Conservation (phyloP, 768 basidiomycete genomes). For the Rhizopogon vulgaris region DNA sequence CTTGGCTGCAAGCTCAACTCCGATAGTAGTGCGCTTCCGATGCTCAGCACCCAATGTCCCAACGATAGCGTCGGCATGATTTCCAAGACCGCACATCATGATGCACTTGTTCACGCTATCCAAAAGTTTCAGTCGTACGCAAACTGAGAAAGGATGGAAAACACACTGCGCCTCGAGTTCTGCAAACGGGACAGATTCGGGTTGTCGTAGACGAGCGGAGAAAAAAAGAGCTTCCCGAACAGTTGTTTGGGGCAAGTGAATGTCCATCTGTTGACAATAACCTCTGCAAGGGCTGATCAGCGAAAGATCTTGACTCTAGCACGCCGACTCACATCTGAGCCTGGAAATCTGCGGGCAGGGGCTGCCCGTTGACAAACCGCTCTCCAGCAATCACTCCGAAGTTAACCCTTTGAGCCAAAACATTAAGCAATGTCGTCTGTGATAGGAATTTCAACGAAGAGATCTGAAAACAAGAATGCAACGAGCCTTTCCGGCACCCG, state of each 20-base stretch:
- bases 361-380: slow-evolving; percentile 48
- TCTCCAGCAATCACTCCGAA: slow-evolving; percentile 46
- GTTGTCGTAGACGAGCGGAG: too few species aligned
- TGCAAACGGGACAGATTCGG: too few species aligned
- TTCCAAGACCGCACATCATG: slow-evolving; percentile 54
- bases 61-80: slow-evolving; percentile 56
- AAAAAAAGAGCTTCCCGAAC: too few species aligned
- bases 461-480: not conserved
- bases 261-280: too few species aligned
- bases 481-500: slow-evolving; percentile 26
- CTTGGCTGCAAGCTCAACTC: too few species aligned
- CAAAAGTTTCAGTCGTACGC: too few species aligned
- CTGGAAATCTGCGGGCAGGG: slow-evolving; percentile 50
- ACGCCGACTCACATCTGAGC: slow-evolving; percentile 43
- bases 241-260: too few species aligned
- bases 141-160: too few species aligned
- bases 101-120: too few species aligned
- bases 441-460: not conserved
- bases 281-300: slow-evolving; percentile 14
- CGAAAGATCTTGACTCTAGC: not conserved
- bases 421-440: slow-evolving; percentile 58
- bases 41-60: slow-evolving; percentile 27
- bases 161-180: too few species aligned
- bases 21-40: too few species aligned
- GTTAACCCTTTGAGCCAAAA: slow-evolving; percentile 44